A percentile compares a stretch with the other conserved stretches of the same genome.
Evolutionary conservation across 345 rosid genomes (phyloP).

Genomic region (Salix brachista): DNA sequence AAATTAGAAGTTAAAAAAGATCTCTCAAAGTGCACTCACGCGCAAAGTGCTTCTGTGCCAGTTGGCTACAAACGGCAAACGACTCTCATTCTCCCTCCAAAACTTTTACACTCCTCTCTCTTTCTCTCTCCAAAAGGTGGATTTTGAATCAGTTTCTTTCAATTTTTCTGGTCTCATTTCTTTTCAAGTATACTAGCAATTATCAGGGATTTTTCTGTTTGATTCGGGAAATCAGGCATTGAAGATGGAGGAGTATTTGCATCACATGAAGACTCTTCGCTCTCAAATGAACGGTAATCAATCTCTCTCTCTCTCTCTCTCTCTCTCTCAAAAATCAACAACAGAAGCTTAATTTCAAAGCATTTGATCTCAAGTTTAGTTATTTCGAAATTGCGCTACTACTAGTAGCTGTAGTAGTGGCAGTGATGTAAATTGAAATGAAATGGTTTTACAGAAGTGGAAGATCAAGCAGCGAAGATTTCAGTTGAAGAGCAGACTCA

Average conservation of each 20-base stretch:
- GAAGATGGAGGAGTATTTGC: conserved; percentile 80
- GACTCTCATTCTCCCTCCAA: no score
- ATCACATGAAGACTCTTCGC: conserved; percentile 67
- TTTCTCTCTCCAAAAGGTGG: no score
- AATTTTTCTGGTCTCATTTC: no score
- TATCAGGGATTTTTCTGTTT: background rate
- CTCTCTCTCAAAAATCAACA: background rate
- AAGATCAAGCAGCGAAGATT: conserved; percentile 71
- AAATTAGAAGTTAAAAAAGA: no score
- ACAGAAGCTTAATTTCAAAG: background rate
- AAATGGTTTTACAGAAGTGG: conserved; percentile 45
- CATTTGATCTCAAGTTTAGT: background rate
- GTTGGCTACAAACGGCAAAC: no score
- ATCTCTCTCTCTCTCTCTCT: background rate
- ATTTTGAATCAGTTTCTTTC: no score
- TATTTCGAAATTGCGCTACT: no score
- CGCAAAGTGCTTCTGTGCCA: no score
- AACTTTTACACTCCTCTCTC: no score
- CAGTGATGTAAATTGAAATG: background rate
- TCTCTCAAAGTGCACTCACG: no score
- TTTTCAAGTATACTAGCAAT: no score
- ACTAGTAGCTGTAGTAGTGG: background rate
- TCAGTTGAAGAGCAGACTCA: conserved; percentile 66
- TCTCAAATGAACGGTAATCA: conserved; percentile 69
- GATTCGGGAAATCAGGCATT: background rate